Evolutionary conservation across 1,284 basidiomycete species (phyloP), one percentile per base, ranked within the genome.

Genomic region (Naganishia sp.): DNA sequence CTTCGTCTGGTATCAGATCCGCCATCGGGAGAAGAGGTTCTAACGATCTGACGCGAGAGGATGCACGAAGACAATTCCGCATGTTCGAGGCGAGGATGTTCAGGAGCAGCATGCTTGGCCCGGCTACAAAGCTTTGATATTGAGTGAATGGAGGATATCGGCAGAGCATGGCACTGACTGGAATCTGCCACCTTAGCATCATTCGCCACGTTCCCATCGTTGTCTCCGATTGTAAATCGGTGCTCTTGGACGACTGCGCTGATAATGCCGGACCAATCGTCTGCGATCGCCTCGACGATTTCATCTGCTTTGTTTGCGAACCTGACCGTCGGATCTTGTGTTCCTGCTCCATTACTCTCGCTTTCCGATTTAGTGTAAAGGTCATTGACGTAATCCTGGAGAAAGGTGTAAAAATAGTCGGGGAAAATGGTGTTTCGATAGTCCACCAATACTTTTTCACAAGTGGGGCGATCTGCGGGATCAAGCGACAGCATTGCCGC

Each of bases 361-460:
- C 48, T 21, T 16, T 61, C 48, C 18, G 57, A 39, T n/a, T 43
- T 49, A 44, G 25, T 45, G 16, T 52, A n/a, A 33, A 61, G 49
- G 48, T 61, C 57, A 42, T 61, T 45, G 55, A 92, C 85, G 72
- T 96, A 97, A 70, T 90, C 90, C 77, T 95, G 90, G 23, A 99
- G 83, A 78, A 95, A 97, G 5, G 91, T 89, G 78, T 96, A 96
- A 77, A 99, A 97, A 44, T 87, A 87, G 73, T 94, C 90, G 0
- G 95, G 94, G 71, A 99, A 92, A 45, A 93, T 87, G 2, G 83
- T 84, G 0, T 87, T 89, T 46, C 90, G 85, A n/a, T 87, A 88
- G 0, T 83, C 85, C 42, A 89, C 86, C 45, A 99, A 82, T n/a
- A 94, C 83, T 10, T 84, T 85, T 70, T 92, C 89, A 77, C 97